phyloP scores from a whole-genome alignment of 495 filamentous ascomycete genomes.

The Neurospora sp. region DNA sequence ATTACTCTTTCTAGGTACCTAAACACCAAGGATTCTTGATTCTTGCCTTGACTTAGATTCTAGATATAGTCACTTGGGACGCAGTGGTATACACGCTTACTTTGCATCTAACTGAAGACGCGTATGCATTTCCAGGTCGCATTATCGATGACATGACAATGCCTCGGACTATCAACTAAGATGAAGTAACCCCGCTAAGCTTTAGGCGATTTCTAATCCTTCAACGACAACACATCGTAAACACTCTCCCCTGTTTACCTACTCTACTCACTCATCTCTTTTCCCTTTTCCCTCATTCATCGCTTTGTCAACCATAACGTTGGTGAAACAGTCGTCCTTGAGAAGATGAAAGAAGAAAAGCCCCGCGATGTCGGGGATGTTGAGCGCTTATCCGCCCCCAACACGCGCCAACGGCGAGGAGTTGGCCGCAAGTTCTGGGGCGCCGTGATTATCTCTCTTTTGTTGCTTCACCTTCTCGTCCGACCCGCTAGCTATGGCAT shows the following conservation, averaged over 20 bases:
- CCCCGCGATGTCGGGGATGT: neutral
- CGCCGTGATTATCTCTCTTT: neutral
- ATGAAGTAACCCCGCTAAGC: neutral
- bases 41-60: neutral
- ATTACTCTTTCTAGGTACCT: neutral
- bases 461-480: conserved; percentile 1
- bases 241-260: neutral
- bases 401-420: neutral
- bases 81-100: neutral
- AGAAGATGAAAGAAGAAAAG: neutral
- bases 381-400: neutral
- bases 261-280: neutral
- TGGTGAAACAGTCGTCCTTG: neutral
- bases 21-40: neutral
- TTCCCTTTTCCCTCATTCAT: neutral
- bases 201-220: neutral
- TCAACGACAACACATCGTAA: neutral
- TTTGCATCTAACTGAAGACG: neutral
- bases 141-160: neutral
- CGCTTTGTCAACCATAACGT: neutral
- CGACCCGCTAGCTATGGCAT: conserved; percentile 1
- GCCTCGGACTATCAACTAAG: neutral
- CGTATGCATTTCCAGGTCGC: neutral
- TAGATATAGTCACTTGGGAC: neutral
- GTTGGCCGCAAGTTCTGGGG: neutral